Conservation (phyloP, 129 eudicot genomes). For the Centaurea solstitialis region DNA sequence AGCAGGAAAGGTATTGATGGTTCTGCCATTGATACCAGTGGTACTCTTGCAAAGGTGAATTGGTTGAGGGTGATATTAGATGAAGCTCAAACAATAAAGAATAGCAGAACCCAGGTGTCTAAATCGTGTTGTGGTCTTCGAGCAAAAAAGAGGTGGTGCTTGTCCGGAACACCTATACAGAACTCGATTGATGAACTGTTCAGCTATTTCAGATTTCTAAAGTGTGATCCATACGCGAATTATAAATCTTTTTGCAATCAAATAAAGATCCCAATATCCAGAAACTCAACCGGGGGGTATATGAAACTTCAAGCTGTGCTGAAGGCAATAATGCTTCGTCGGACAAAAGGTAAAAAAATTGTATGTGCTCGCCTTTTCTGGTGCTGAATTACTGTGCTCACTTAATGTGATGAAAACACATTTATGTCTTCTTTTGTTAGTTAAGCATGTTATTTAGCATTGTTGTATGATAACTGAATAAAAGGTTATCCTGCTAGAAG, state of each 20-base stretch:
- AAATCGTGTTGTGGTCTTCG: conserved; percentile 91
- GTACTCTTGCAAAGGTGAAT: conserved; percentile 79
- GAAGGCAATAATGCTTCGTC: conserved; percentile 87
- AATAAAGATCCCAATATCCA: conserved; percentile 70
- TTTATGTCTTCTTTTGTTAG: neutral
- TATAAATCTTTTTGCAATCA: conserved; percentile 55
- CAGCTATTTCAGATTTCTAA: conserved; percentile 90
- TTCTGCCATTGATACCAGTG: conserved; percentile 56
- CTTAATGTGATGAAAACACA: neutral
- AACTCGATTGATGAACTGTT: conserved; percentile 85
- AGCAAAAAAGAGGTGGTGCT: conserved; percentile 94
- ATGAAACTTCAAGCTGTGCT: conserved; percentile 82
- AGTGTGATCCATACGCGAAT: conserved; percentile 67
- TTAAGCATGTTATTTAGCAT: neutral
- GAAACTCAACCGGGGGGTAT: conserved; percentile 67
- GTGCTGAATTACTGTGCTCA: neutral
- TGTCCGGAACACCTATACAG: conserved; percentile 97
- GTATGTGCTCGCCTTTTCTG: neutral
- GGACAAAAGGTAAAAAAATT: conserved; percentile 77
- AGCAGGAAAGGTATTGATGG: conserved; percentile 59
- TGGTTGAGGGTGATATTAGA: conserved; percentile 90
- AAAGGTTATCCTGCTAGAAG: too few species aligned
- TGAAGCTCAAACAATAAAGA: conserved; percentile 98
- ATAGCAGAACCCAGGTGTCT: conserved; percentile 84
- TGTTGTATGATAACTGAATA: neutral